Evolutionary conservation across 2,329 filamentous ascomycete species (phyloP).

Genomic region (Aurifilum marmelostoma): DNA sequence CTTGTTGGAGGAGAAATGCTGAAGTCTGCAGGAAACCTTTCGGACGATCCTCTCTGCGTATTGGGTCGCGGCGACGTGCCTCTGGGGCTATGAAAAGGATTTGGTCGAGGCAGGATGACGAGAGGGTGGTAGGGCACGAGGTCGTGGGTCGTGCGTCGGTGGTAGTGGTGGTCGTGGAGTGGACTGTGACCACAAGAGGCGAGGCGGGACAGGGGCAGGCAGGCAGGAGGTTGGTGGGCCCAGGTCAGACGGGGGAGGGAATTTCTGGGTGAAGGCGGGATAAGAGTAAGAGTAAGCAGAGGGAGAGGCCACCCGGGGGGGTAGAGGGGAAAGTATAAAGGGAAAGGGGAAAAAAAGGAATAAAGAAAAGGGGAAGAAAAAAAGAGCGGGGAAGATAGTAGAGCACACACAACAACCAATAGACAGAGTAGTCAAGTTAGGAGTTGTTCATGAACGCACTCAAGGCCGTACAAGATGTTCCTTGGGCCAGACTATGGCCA

Average conservation of each 20-base stretch:
- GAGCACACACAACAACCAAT: neutral
- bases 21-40: too few relatives aligned
- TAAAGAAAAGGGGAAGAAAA: neutral
- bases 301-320: neutral
- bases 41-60: neutral
- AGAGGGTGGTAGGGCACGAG: slow-evolving; percentile 14
- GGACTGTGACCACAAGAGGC: slow-evolving; percentile 12
- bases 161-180: slow-evolving; percentile 10
- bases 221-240: slow-evolving; percentile 2
- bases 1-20: neutral
- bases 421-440: neutral
- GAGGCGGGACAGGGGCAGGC: slow-evolving; percentile 5
- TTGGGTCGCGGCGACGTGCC: too few relatives aligned
- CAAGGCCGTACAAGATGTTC: slow-evolving; percentile 3
- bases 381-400: neutral
- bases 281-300: slow-evolving; percentile 13
- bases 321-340: neutral
- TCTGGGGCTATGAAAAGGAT: neutral
- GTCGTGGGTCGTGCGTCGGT: neutral
- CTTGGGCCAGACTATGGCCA: neutral
- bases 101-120: neutral
- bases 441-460: slow-evolving; percentile 22
- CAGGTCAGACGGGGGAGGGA: slow-evolving; percentile 13
- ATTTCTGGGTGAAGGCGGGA: slow-evolving; percentile 5
- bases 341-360: neutral